Base-by-base conservation (phyloP, 2,329 filamentous ascomycete genomes). In the Fusarium euwallaceae region DNA sequence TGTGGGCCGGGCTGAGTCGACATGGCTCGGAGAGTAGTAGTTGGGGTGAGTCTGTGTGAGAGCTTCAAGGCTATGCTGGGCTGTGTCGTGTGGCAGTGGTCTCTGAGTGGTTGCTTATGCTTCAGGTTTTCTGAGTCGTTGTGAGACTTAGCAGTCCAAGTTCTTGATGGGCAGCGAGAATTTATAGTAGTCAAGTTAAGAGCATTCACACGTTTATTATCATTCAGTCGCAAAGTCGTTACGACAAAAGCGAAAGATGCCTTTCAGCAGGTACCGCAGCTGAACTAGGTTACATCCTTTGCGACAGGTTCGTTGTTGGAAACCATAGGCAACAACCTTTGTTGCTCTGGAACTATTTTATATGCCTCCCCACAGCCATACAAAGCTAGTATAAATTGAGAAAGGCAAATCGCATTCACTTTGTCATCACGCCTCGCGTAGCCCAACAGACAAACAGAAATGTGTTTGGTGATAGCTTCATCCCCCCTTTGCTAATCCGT, bases 391-490 rank as follows among this genome's bases (percentile, higher is more conserved):
- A 11, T n/a, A 6, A 41, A 9, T 11, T 32, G 29, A 41, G 17
- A n/a, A 41, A 41, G n/a, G 4, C 17, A 41, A 41, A 5, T 41
- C 10, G n/a, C 10, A 27, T 27, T 17, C 43, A 27, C 43, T 27
- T 4, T 48, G 4, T 2, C 14, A 27, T 27, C 7, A 9, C 4
- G 22, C 14, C 43, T 48, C 22, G 2, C 14, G 9, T 16, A 3
- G 22, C 12, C 8, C 9, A 20, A 8, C 8, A 16, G 17, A 22
- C 27, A 43, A 58, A 7, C 6, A 58, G 20, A 22, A 56, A 12
- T 8, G 39, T 16, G 32, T 27, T 59, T 69, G 59, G 59, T 17
- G 62, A 77, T 76, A 36, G 45, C 74, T 72, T 77, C 74, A 67
- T 27, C 10, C 8, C 10, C n/a, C 34, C 8, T 20, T 75, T 74